Evolutionary conservation across 345 rosid genomes (phyloP), one percentile per base, ranked within the genome.

Genomic region (Boechera stricta): DNA sequence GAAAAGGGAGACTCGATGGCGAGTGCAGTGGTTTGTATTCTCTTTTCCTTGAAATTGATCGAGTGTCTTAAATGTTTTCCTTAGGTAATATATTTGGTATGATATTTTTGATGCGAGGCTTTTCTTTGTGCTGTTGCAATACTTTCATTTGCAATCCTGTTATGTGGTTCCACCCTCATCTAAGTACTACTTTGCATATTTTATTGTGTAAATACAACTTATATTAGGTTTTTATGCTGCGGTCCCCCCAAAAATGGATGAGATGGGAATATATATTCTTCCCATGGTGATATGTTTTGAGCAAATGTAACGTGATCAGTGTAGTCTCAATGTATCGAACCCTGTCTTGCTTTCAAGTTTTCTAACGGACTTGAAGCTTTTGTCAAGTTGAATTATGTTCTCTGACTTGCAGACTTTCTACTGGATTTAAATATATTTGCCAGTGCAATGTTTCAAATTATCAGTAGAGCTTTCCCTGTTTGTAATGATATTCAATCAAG

Each of bases 1-100:
- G 86, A 96, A 96, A 83, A 94, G 98, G 31, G 99, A 96, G 86
- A 96, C 99, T 54, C 97, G 99, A 4, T 96, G 98, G 99, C 91
- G 97, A 49, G 99, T 96, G 76, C 99, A 93, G 44, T 93, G 99
- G 99, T 96, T 57, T 72, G 98, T 87, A 67, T 53, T 61, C 52
- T 61, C 10, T 72, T 48, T 54, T 60, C 64, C 48, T 42, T 68
- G 54, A 68, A 21, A 68, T 29, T 73, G 58, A 36, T 59, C 24
- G 26, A 33, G 41, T 55, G 69, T 54, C 74, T 69, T 60, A 18
- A 24, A 31, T 60, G 64, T 60, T 73, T 42, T 59, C 70, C 47
- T 38, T 49, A 41, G 55, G 48, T 42, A 41, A 10, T 48, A 48
- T 49, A 39, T 39, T 48, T 78, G 68, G 47, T 73, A 48, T n/a